These are phyloP conservation scores for Podaxis carcinomalis DNA, from an alignment of 768 basidiomycete genomes.

Conservation along the genomic window DNA sequence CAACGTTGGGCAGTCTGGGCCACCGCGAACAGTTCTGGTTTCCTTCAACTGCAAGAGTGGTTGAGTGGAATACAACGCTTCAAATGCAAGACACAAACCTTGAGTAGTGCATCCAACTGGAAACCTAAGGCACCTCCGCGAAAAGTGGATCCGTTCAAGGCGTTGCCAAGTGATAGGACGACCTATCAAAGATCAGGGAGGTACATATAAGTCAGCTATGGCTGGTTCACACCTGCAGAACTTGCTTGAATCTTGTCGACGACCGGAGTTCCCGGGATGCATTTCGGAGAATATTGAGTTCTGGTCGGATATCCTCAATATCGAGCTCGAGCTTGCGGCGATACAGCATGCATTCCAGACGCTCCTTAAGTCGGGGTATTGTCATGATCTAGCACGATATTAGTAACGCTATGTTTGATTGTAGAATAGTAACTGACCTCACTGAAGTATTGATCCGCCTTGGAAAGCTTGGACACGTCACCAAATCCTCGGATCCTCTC, in stretches of 20 bases:
- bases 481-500: constrained; percentile 64
- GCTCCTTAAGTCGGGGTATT: constrained; percentile 69
- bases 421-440: constrained; percentile 40
- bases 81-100: constrained; percentile 44
- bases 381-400: constrained; percentile 54
- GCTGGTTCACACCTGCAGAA: constrained; percentile 51
- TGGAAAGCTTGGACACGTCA: constrained; percentile 69
- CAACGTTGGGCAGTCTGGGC: constrained; percentile 77
- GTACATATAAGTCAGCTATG: neutral
- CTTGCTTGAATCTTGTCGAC: constrained; percentile 62
- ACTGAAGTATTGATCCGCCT: constrained; percentile 79
- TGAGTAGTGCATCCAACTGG: constrained; percentile 73
- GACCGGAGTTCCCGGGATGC: constrained; percentile 66
- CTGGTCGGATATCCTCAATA: constrained; percentile 79
- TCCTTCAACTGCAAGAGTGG: constrained; percentile 61
- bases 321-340: constrained; percentile 79
- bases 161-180: constrained; percentile 76
- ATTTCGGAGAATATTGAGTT: constrained; percentile 66
- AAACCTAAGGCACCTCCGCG: constrained; percentile 85
- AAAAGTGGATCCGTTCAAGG: constrained; percentile 76
- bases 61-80: neutral
- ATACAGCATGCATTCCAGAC: constrained; percentile 82
- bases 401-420: neutral
- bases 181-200: constrained; percentile 34
- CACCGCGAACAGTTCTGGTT: constrained; percentile 69